Percentiles rank a stretch among this genome's conserved stretches.
Evolutionary conservation across 1,284 basidiomycete species (phyloP).

Genomic region (Puccinia horiana): DNA sequence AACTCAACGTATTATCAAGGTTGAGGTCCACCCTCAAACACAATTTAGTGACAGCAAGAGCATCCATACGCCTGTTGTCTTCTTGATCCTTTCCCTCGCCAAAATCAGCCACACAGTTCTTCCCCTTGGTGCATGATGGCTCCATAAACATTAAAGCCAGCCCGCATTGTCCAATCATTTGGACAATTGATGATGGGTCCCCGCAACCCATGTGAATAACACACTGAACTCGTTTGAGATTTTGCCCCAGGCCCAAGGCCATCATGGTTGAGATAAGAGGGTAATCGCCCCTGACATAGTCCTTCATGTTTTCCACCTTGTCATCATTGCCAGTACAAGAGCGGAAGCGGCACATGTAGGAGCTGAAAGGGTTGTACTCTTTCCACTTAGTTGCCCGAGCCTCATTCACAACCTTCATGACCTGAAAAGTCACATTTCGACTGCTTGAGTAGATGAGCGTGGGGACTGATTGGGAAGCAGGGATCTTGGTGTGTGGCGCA

Average conservation of each 20-base stretch:
- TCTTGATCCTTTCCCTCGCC: too few species aligned
- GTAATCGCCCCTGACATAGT: neutral
- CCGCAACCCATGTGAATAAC: too few species aligned
- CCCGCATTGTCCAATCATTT: constrained; percentile 13
- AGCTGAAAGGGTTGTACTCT: neutral
- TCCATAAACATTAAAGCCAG: constrained; percentile 1
- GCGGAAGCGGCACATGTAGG: neutral
- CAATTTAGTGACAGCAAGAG: neutral
- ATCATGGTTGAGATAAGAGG: neutral
- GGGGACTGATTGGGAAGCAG: neutral
- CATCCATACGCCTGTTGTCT: neutral
- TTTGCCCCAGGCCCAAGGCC: constrained; percentile 12
- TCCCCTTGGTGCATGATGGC: neutral
- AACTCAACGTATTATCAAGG: neutral
- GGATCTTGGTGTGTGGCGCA: neutral
- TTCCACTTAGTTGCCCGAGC: too few species aligned
- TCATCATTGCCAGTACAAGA: too few species aligned
- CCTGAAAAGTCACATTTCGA: neutral
- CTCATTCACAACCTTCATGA: neutral
- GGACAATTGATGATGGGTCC: constrained; percentile 19
- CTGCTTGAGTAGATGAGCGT: neutral
- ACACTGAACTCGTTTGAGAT: neutral
- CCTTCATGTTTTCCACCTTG: neutral
- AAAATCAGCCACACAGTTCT: constrained; percentile 1
- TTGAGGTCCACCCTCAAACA: neutral